Base-by-base conservation (phyloP, 768 basidiomycete species). In the Plicaturopsis crispa region DNA sequence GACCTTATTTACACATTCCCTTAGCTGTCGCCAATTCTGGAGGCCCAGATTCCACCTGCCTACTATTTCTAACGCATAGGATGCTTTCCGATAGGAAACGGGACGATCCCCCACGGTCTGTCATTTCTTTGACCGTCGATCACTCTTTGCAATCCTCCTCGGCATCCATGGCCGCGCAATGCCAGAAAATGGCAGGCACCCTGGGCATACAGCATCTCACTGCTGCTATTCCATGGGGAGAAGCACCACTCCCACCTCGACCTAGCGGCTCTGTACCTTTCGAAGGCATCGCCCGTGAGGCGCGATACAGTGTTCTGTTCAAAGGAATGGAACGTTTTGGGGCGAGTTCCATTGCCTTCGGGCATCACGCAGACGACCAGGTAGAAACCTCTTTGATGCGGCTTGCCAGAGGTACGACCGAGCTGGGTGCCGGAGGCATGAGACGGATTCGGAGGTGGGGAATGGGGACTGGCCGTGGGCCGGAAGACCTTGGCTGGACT, bases 321-420 rank as follows among this genome's bases (percentile, higher is more conserved):
- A 40, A 60, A n/a, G 56, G 50, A 0, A 72, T 85, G 72, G 51
- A 53, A 4, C 42, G 45, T 2, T 42, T 55, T 0, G 49, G 63
- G 1, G 55, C 66, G 3, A 46, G 63, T 12, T 52, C 67, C 11
- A 52, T 88, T 38, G 81, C 80, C 1, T 69, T 80, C 35, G 88
- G 73, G 0, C 88, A 91, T 48, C 88, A 91, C 51, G 70, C 71
- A 3, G 85, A 91, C 51, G 88, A 91, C 52, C 85, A 90, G 52
- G 70, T 89, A 7, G 88, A 91, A 54, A 91, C 88, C 0, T 69
- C 77, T 21, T 59, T 91, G 36, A 77, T 88, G 68, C 75, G 88
- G 4, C 52, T 82, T 12, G 66, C 73, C 4, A 69, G 58, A 43
- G 78, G 80, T 0, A 79, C 78, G 4, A 67, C 73, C 2, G 52